Evolutionary conservation across 768 basidiomycete species (phyloP).

Genomic region (Podaxis rugospora): DNA sequence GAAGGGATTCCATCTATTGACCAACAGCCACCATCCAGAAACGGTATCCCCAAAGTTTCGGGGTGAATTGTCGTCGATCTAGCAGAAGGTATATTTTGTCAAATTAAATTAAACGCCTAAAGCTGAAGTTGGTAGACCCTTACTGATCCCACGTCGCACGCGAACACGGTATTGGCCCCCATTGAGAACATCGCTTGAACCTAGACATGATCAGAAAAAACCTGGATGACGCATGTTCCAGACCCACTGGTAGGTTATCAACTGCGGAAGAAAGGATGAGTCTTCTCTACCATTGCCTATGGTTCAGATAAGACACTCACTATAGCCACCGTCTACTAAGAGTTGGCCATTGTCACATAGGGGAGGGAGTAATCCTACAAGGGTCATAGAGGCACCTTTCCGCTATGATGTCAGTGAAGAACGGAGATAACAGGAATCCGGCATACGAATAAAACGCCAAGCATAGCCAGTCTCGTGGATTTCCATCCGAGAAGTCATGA

Average conservation of each 20-base stretch:
- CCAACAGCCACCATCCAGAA: constrained; percentile 92
- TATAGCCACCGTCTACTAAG: constrained; percentile 86
- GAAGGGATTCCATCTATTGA: constrained; percentile 94
- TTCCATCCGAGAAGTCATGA: constrained; percentile 94
- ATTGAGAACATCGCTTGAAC: constrained; percentile 89
- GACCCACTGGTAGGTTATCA: constrained; percentile 80
- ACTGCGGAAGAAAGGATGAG: constrained; percentile 37
- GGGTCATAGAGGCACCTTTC: constrained; percentile 91
- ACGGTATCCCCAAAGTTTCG: constrained; percentile 92
- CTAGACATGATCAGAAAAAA: constrained; percentile 29
- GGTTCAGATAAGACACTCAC: constrained; percentile 38
- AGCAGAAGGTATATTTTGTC: constrained; percentile 7
- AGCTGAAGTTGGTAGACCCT: constrained; percentile 20
- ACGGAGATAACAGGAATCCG: neutral
- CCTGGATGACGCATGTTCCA: neutral
- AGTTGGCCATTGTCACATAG: constrained; percentile 92
- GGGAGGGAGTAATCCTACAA: constrained; percentile 93
- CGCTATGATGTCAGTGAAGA: neutral
- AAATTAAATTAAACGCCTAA: neutral
- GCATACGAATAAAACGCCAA: constrained; percentile 85
- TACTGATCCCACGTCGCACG: constrained; percentile 89
- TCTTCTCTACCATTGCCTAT: neutral
- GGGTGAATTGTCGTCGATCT: constrained; percentile 94
- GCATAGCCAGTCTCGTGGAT: constrained; percentile 99
- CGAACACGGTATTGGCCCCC: constrained; percentile 89